A percentile compares a stretch with the other conserved stretches of the same genome.
Evolutionary conservation across 2,329 filamentous ascomycete genomes (phyloP).

Genomic region (Fusarium incarnatum): DNA sequence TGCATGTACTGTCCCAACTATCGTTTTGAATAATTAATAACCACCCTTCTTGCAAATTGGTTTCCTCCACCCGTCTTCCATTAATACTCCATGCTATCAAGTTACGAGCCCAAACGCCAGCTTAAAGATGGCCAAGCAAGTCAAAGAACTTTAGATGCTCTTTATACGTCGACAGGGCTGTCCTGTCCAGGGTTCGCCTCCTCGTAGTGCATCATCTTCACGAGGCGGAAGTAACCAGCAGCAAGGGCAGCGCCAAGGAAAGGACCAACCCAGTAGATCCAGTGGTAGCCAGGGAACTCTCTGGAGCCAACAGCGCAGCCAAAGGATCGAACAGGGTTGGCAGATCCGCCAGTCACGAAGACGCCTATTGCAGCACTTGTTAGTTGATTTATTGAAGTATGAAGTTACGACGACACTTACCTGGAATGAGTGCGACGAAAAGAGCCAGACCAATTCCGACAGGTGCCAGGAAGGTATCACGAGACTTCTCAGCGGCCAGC

Average conservation of each 20-base stretch:
- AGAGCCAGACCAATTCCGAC: constrained; percentile 75
- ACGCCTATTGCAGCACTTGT: constrained; percentile 17
- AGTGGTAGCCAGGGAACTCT: constrained; percentile 57
- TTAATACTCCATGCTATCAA: no score
- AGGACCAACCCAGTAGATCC: constrained; percentile 65
- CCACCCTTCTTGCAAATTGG: background rate
- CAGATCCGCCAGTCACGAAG: constrained; percentile 53
- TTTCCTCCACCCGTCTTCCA: no score
- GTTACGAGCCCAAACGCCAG: no score
- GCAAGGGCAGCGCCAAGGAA: constrained; percentile 59
- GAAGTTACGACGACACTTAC: constrained; percentile 9
- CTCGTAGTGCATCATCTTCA: constrained; percentile 61
- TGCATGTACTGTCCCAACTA: background rate
- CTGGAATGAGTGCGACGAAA: constrained; percentile 64
- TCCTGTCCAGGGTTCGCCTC: constrained; percentile 58
- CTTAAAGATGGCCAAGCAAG: background rate
- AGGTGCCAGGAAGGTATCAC: constrained; percentile 74
- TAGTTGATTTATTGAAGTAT: no score
- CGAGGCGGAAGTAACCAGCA: constrained; percentile 58
- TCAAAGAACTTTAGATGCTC: accelerated
- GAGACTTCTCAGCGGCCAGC: constrained; percentile 76
- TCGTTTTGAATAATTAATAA: no score
- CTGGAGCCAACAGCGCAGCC: constrained; percentile 56
- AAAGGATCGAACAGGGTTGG: constrained; percentile 61
- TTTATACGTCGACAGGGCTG: constrained; percentile 22